Conservation (phyloP, 2,329 filamentous ascomycete genomes). For the Myriosclerotinia curreyana region DNA sequence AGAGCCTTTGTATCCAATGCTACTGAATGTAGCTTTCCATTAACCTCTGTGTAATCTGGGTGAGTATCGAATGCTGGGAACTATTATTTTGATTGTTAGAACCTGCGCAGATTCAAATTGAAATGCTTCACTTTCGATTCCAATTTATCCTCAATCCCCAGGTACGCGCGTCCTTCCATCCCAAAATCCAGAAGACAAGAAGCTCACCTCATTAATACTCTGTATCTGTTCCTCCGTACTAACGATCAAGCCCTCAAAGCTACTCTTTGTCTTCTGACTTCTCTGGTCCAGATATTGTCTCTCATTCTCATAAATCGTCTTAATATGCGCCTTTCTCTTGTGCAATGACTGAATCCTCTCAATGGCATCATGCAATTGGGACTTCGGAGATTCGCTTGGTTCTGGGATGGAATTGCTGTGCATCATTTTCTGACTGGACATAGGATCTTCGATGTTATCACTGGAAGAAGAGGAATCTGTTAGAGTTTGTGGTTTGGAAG, state of each 20-base stretch:
- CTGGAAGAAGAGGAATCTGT: slow-evolving; percentile 7
- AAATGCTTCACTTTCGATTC: neutral
- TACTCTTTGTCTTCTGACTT: slow-evolving; percentile 22
- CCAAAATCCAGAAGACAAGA: neutral
- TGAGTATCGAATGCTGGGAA: slow-evolving; percentile 23
- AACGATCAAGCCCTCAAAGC: slow-evolving; percentile 22
- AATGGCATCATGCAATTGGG: slow-evolving; percentile 20
- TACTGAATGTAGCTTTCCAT: slow-evolving; percentile 20
- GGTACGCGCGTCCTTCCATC: neutral
- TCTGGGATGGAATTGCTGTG: slow-evolving; percentile 17
- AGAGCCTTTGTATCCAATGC: slow-evolving; percentile 20
- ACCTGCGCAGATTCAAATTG: neutral
- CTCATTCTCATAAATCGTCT: slow-evolving; percentile 22
- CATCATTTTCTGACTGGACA: slow-evolving; percentile 15
- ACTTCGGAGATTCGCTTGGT: slow-evolving; percentile 16
- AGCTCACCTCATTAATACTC: slow-evolving; percentile 21
- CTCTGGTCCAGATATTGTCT: slow-evolving; percentile 18
- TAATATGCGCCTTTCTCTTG: slow-evolving; percentile 16
- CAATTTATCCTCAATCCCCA: neutral
- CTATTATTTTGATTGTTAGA: slow-evolving; percentile 1
- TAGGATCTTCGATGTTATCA: slow-evolving; percentile 14
- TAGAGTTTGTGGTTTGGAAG: slow-evolving; percentile 15
- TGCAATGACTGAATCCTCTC: slow-evolving; percentile 21
- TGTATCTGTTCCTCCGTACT: slow-evolving; percentile 24
- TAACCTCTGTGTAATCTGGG: slow-evolving; percentile 23